phyloP scores from a whole-genome alignment of 2,329 filamentous ascomycete species.

The Penicillium sp. region DNA sequence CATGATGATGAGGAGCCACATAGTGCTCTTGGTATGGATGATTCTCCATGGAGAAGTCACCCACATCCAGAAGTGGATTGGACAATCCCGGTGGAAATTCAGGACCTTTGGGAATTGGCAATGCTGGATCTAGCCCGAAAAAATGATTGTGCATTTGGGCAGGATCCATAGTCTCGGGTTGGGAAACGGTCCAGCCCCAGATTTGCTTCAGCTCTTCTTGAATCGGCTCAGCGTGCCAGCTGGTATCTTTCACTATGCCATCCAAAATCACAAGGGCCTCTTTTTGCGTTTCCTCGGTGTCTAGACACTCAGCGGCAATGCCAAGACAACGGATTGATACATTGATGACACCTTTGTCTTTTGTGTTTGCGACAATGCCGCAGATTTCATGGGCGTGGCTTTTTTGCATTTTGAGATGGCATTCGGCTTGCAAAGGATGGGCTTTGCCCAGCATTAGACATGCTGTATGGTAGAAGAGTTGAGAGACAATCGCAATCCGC shows the following conservation, averaged over 20 bases:
- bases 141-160: slow-evolving; percentile 25
- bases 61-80: slow-evolving; percentile 71
- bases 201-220: slow-evolving; percentile 71
- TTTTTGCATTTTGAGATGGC: slow-evolving; percentile 67
- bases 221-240: slow-evolving; percentile 76
- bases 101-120: slow-evolving; percentile 35
- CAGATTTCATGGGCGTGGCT: slow-evolving; percentile 83
- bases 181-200: slow-evolving; percentile 70
- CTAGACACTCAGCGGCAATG: slow-evolving; percentile 74
- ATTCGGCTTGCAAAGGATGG: slow-evolving; percentile 68
- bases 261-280: slow-evolving; percentile 79
- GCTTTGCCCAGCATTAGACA: slow-evolving; percentile 79
- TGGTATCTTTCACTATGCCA: slow-evolving; percentile 73
- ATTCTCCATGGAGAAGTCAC: slow-evolving; percentile 76
- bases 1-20: slow-evolving; percentile 64
- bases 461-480: slow-evolving; percentile 86
- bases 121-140: slow-evolving; percentile 29
- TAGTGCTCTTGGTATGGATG: slow-evolving; percentile 84
- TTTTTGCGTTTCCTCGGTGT: slow-evolving; percentile 71
- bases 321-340: slow-evolving; percentile 79
- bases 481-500: slow-evolving; percentile 76
- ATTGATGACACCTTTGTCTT: slow-evolving; percentile 77
- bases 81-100: slow-evolving; percentile 54
- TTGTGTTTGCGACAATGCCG: slow-evolving; percentile 83
- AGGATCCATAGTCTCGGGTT: slow-evolving; percentile 34